Base-by-base conservation (phyloP, 2,329 filamentous ascomycete genomes). In the Simplicillium sp. region DNA sequence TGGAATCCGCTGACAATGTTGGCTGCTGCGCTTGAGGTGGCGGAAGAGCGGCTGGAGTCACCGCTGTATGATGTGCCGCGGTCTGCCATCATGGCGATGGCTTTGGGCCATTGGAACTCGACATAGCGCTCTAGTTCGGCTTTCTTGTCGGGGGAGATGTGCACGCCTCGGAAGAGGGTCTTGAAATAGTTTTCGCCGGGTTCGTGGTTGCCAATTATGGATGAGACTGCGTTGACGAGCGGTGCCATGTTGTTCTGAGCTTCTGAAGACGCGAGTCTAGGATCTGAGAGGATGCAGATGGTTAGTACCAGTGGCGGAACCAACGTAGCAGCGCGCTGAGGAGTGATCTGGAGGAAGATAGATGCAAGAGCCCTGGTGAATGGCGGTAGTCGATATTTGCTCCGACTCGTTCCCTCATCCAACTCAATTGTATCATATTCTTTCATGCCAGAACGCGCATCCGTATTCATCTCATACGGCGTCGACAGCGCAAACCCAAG, bases 271-370 rank as follows among this genome's bases (percentile, higher is more conserved):
- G 51, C 37, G 3, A 46, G 43, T 32, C 50, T 50, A 13, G 40
- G 33, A 34, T 62, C 59, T 5, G 57, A 57, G 6, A 58, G 36
- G 15, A 61, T 42, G 13, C 56, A 53, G 2, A 60, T 11, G 2
- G 60, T 60, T 11, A 56, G 46, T 29, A 64, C 28, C 13, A 64
- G 60, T 2, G 48, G 54, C 4, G 61, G 55, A 1, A 61, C 34
- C 4, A 62, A 45, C 3, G 49, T 45, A 11, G 39, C 40, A 11
- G 55, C 50, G 33, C 57, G 47, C 3, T 44, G 43, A 2, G 50
- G 46, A 1, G 43, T 43, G 13, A 55, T 56, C 39, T 62, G 56
- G 7, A 55, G 52, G 12, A 64, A 59, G 8, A 64, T 50, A 36
- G 56, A 50, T 11, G 50, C 44, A 14, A 64, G 40, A 3, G 20